Base-by-base conservation (phyloP, 1,284 basidiomycete species). In the Apiotrichum mycotoxinovorans region DNA sequence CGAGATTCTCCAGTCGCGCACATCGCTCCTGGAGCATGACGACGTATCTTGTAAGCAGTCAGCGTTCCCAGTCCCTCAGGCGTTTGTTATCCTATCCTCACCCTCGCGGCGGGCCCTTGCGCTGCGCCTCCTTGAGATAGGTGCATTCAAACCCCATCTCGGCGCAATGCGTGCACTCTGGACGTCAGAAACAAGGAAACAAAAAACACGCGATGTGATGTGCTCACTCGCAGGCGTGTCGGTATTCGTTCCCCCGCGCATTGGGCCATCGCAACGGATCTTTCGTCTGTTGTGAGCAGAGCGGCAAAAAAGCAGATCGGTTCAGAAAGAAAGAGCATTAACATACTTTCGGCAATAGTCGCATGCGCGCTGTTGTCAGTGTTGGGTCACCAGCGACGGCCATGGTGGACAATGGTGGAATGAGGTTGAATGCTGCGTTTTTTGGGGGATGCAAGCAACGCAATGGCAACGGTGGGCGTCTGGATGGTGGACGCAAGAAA, bases 21-120 rank as follows among this genome's bases (percentile, higher is more conserved):
- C 89, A 75, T 14, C 87, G 80, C 57, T 80, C 83, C 70, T 90
- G 87, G 15, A 90, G 76, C 37, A 79, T 82, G 62, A 89, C 87
- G 23, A 88, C 83, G 58, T 67, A 91, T 83, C 40, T n/a, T 41
- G 35, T 15, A 37, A 30, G 7, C n/a, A 9, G 33, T 34, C 33
- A n/a, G 37, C 37, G 20, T 3, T 15, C 17, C 20, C 18, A 38
- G 9, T 18, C 14, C 37, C 12, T 38, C 8, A 4, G n/a, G n/a
- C n/a, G n/a, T n/a, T n/a, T n/a, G n/a, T n/a, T n/a, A n/a, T n/a
- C n/a, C n/a, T n/a, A n/a, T n/a, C n/a, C 40, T 22, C 20, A 41
- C 40, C 88, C 88, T 77, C 91, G 88, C 1, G 89, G 87, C 25
- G 88, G 87, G 2, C 88, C 88, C 40, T 88, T 84, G 80, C 89